Base-by-base conservation (phyloP, 2,329 filamentous ascomycete genomes). In the Xylaria sp. region DNA sequence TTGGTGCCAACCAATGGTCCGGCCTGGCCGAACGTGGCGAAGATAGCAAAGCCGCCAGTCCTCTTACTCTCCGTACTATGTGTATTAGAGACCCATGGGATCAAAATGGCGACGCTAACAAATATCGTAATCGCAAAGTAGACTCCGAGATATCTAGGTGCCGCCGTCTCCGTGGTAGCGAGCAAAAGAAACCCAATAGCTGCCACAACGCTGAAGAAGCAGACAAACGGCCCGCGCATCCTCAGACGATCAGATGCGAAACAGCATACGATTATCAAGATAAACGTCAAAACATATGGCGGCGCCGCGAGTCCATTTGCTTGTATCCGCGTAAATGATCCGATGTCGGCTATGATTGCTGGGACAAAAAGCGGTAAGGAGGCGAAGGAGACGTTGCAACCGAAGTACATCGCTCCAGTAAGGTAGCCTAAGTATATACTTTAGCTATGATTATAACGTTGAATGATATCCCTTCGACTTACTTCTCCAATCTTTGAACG, bases 151-250 rank as follows among this genome's bases (percentile, higher is more conserved):
- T 78, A 79, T 47, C 77, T 68, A 4, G 74, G 68, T 2, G 64
- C 75, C 1, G 73, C 70, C 0, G 65, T 66, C 21, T 65, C 67
- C 1, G 75, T 74, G 6, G 73, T 77, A 8, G 74, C 77, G 17
- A 76, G 76, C 19, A 79, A 68, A 60, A 79, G 73, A 70, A 77
- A 80, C 5, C 77, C 77, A 6, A 79, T 68, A 2, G 73, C 76
- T 0, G 75, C 72, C 17, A 78, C 63, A 2, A 75, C 58, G 3
- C 73, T 73, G 38, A 75, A 72, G 19, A 74, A 63, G 19, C 70
- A 73, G 56, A 75, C 71, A 58, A 79, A 79, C 1, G 76, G 77
- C 0, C 78, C 77, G 19, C 78, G 73, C 62, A 77, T 63, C 41
- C 72, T 69, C 27, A 74, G 58, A 23, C 68, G 71, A 61, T 79